phyloP scores from a whole-genome alignment of 2,329 filamentous ascomycete genomes.

The Magnaporthiopsis poae region DNA sequence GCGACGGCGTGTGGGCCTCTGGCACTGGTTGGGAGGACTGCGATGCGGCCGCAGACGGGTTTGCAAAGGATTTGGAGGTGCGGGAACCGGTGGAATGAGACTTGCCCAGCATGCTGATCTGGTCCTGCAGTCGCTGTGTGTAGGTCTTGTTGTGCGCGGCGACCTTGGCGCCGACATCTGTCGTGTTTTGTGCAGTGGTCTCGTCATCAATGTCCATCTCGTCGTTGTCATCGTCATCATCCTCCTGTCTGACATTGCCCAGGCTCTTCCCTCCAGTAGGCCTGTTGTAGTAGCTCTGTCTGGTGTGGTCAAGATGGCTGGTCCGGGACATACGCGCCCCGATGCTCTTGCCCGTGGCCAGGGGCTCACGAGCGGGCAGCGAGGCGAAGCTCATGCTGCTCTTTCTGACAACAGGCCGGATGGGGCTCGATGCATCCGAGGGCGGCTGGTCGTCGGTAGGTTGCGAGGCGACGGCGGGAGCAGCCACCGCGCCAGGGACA shows the following conservation, averaged over 20 bases:
- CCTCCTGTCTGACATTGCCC: slow-evolving; percentile 37
- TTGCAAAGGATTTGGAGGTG: slow-evolving; percentile 38
- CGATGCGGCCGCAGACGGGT: slow-evolving; percentile 25
- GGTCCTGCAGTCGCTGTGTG: slow-evolving; percentile 86
- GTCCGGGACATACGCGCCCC: slow-evolving; percentile 62
- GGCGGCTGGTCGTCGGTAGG: slow-evolving; percentile 35
- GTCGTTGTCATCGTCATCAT: slow-evolving; percentile 38
- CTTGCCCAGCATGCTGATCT: slow-evolving; percentile 67
- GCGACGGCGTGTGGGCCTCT: slow-evolving; percentile 20
- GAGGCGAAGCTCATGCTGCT: slow-evolving; percentile 93
- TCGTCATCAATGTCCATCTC: slow-evolving; percentile 43
- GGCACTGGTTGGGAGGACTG: slow-evolving; percentile 13
- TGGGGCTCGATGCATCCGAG: slow-evolving; percentile 64
- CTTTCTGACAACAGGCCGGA: slow-evolving; percentile 71
- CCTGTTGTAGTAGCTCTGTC: slow-evolving; percentile 64
- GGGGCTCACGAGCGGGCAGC: slow-evolving; percentile 78
- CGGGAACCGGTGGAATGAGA: slow-evolving; percentile 39
- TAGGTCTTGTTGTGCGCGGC: slow-evolving; percentile 72
- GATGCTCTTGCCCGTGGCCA: slow-evolving; percentile 74
- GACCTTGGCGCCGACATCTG: slow-evolving; percentile 37
- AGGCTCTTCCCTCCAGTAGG: slow-evolving; percentile 66
- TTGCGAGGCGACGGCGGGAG: slow-evolving; percentile 18
- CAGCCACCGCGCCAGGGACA: slow-evolving; percentile 8
- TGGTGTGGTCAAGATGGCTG: slow-evolving; percentile 66
- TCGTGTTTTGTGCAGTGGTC: slow-evolving; percentile 30